Conservation (phyloP, 106 monocot genomes). For the Dendrobium huoshanense region DNA sequence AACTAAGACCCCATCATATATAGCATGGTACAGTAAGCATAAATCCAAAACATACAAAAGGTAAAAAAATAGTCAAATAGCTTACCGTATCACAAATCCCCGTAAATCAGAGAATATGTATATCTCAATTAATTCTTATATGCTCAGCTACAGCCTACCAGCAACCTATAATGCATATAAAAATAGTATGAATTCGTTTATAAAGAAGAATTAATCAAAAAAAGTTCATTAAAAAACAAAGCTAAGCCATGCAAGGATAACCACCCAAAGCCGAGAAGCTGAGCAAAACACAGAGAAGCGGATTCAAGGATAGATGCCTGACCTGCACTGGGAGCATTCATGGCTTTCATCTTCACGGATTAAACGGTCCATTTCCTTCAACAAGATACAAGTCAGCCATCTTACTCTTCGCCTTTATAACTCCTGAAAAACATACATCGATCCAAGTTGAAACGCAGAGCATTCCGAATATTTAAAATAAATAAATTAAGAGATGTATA, state of each 20-base stretch:
- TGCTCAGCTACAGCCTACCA: background rate
- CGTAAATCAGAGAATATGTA: background rate
- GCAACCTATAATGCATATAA: background rate
- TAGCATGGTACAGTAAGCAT: constrained; percentile 1
- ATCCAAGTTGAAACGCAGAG: background rate
- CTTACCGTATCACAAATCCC: constrained; percentile 5
- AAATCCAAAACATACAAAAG: constrained; percentile 5
- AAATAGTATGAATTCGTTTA: background rate
- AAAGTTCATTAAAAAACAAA: background rate
- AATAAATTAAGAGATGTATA: background rate
- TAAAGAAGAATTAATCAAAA: background rate
- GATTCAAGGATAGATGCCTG: background rate
- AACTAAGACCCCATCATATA: background rate
- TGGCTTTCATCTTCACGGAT: background rate
- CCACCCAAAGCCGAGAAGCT: background rate
- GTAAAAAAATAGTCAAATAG: constrained; percentile 7
- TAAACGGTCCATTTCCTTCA: too few relatives aligned
- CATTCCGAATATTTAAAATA: background rate
- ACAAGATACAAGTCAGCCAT: background rate
- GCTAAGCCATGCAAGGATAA: background rate
- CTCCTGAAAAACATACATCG: background rate
- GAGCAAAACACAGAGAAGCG: too few relatives aligned
- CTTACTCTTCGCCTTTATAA: background rate
- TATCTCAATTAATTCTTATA: constrained; percentile 5
- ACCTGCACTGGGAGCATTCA: constrained; percentile 6